Conservation (phyloP, 1,284 basidiomycete genomes). For the Mycena sp. region DNA sequence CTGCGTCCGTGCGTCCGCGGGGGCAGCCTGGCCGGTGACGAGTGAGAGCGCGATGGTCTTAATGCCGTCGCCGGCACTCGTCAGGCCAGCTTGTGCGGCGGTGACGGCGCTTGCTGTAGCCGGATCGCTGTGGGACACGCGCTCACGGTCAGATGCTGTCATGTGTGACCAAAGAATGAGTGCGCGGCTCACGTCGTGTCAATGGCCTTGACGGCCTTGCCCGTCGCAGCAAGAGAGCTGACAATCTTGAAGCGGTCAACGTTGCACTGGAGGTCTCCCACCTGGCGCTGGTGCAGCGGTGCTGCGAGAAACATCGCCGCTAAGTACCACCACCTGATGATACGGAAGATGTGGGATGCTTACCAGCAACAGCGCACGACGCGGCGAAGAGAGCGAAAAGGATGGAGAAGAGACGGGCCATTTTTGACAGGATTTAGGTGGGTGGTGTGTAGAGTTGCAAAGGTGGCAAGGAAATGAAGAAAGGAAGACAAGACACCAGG, state of each 20-base stretch:
- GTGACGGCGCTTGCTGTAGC: conserved; percentile 40
- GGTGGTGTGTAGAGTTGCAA: conserved; percentile 6
- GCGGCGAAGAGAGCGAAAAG: conserved; percentile 24
- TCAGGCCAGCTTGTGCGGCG: conserved; percentile 39
- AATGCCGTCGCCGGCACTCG: conserved; percentile 43
- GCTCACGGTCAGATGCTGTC: too few species aligned
- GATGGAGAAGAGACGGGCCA: conserved; percentile 28
- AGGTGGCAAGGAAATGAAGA: conserved; percentile 6
- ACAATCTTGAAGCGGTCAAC: conserved; percentile 45
- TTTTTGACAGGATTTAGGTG: conserved; percentile 17
- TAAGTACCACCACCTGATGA: neutral
- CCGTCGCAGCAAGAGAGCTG: conserved; percentile 35
- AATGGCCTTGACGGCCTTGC: conserved; percentile 36
- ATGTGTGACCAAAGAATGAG: too few species aligned
- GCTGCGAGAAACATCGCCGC: neutral
- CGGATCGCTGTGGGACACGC: conserved; percentile 25
- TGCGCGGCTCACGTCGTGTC: conserved; percentile 20
- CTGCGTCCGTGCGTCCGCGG: conserved; percentile 46
- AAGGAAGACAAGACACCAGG: conserved; percentile 34
- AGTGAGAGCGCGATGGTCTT: conserved; percentile 45
- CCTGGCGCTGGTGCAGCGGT: conserved; percentile 8
- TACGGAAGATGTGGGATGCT: neutral
- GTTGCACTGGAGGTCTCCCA: conserved; percentile 43
- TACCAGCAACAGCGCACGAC: conserved; percentile 23
- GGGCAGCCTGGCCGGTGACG: conserved; percentile 44